Evolutionary conservation across 176 grass and related monocot genomes (phyloP), one percentile per base, ranked within the genome.

Genomic region (Areca catechu): DNA sequence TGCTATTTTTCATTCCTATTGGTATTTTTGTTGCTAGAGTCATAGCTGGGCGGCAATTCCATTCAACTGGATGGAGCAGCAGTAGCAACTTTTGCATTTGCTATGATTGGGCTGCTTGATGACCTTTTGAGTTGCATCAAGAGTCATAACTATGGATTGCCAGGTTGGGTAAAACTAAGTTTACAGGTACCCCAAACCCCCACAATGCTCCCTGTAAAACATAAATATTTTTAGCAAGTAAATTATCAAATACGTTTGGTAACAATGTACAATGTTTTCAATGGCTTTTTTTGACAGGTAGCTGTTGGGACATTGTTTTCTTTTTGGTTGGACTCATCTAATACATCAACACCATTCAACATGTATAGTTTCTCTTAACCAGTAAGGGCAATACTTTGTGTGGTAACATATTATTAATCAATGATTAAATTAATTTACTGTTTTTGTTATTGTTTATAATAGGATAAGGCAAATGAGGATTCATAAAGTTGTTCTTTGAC

Each of bases 1-100:
- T 77, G 93, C 28, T 97, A 49, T 97, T 91, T 61, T 92, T 97
- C 47, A 64, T 97, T 53, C 87, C 87, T 49, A 57, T 97, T 78
- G 93, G 83, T 65, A 77, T 97, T 72, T 67, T 75, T 60, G 81
- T 89, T 70, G 80, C 81, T 80, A 81, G 51, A 80, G 69, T 65
- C 37, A 62, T 84, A 12, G 71, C 58, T 78, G 84, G 84, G 81
- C 77, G 64, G 51, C 15, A 80, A 66, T 64, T 80, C 69, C 25
- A 76, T 57, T 72, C 74, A 54, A 58, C 34, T 88, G 29, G 80
- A 75, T 80, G 86, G 83, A 72, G 80, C 87, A 70, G 77, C 76
- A 50, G 37, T 85, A 63, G 80, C 71, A 50, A 97, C 86, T 49
- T 5, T 88, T 56, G 71, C 82, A 72, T 91, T 92, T 85, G 86